A percentile compares a stretch with the other conserved stretches of the same genome.
These are phyloP conservation scores for Astrephomene gubernaculifera DNA, from an alignment of 139 green algal genomes.

Conservation along the genomic window DNA sequence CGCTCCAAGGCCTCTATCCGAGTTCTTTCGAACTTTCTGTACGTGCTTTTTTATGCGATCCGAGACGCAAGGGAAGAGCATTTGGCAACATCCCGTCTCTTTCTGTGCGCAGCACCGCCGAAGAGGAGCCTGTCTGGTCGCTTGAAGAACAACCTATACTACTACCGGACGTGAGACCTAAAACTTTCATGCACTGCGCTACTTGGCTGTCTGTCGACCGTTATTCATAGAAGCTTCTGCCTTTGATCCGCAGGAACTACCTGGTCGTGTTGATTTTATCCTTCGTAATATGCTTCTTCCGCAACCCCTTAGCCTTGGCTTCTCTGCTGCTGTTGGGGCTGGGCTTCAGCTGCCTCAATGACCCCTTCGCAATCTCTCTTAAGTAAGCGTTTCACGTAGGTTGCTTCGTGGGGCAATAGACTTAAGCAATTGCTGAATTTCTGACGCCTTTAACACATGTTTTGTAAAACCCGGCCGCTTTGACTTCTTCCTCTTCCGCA, in stretches of 20 bases:
- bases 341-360: slow-evolving; percentile 56
- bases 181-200: neutral
- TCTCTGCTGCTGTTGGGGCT: slow-evolving; percentile 1
- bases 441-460: no score
- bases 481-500: no score
- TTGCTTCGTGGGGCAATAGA: no score
- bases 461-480: no score
- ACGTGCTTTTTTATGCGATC: neutral
- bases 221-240: neutral
- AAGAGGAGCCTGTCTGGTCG: neutral
- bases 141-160: slow-evolving; percentile 66
- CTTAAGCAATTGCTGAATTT: no score
- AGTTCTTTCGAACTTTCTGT: slow-evolving; percentile 16
- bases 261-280: slow-evolving; percentile 44
- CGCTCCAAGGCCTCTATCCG: neutral
- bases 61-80: neutral
- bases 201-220: neutral
- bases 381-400: slow-evolving; percentile 60
- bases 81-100: slow-evolving; percentile 13
- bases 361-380: slow-evolving; percentile 61
- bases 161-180: slow-evolving; percentile 51
- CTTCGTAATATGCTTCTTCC: slow-evolving; percentile 41
- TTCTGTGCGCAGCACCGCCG: neutral
- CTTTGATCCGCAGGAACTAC: slow-evolving; percentile 48
- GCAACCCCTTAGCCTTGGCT: slow-evolving; percentile 40